A percentile compares a stretch with the other conserved stretches of the same genome.
phyloP scores from a whole-genome alignment of 1,284 basidiomycete species.

The Coriolopsis trogii region DNA sequence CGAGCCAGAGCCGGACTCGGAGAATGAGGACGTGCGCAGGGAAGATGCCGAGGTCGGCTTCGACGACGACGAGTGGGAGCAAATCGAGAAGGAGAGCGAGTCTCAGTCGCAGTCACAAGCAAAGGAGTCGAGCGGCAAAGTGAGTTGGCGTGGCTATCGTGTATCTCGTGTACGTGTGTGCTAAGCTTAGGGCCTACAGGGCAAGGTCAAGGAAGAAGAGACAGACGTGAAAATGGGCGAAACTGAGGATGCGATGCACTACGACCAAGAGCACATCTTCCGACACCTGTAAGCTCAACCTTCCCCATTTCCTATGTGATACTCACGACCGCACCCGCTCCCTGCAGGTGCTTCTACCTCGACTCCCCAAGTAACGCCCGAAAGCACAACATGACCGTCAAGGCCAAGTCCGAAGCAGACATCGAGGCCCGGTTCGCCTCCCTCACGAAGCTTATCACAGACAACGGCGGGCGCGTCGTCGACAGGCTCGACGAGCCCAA shows the following conservation, averaged over 20 bases:
- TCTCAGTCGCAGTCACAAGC: not conserved
- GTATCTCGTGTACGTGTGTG: not conserved
- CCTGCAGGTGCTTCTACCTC: constrained; percentile 87
- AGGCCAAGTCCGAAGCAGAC: constrained; percentile 54
- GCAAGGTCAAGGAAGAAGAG: constrained; percentile 8
- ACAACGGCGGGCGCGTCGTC: constrained; percentile 74
- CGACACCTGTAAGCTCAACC: constrained; percentile 69
- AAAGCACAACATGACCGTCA: constrained; percentile 60
- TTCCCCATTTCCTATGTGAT: not conserved
- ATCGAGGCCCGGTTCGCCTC: constrained; percentile 53
- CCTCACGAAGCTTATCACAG: constrained; percentile 52
- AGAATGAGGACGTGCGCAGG: constrained; percentile 42
- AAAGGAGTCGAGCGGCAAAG: not conserved
- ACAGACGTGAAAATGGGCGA: constrained; percentile 61
- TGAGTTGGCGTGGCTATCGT: not conserved
- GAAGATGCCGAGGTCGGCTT: constrained; percentile 18
- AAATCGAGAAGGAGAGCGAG: constrained; percentile 9
- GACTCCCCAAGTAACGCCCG: constrained; percentile 78
- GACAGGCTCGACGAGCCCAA: constrained; percentile 73
- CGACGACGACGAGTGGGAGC: constrained; percentile 22
- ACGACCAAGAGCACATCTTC: constrained; percentile 79
- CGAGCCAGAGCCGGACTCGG: constrained; percentile 50
- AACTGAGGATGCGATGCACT: constrained; percentile 63
- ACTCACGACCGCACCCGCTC: not conserved
- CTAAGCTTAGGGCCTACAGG: not conserved